Evolutionary conservation across 768 basidiomycete genomes (phyloP), one percentile per base, ranked within the genome.

Genomic region (Lactarius sanguifluus): DNA sequence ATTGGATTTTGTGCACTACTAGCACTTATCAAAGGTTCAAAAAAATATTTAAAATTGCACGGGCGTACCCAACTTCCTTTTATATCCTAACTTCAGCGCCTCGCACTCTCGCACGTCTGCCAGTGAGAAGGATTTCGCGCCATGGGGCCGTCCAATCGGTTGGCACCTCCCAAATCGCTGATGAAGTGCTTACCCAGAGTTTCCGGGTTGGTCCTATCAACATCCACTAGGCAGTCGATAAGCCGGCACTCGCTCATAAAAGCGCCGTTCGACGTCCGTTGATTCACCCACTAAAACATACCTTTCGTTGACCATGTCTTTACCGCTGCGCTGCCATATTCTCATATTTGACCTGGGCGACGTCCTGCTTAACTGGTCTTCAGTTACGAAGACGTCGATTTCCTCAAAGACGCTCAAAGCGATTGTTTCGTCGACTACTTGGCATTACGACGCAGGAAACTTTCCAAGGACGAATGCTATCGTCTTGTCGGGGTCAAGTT

Each of bases 311-410:
- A 41, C 3, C 40, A 69, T 69, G 70, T 41, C 62, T n/a, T 45
- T 47, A 5, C 52, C 64, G 0, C 64, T 62, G 12, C 61, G 62
- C 20, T 71, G 68, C 47, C 58, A 67, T 13, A 72, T 80, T 8
- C 74, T 83, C 69, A 79, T 85, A 68, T 80, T 84, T 70, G 84
- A 85, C 73, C 72, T 85, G 18, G 83, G 84, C 20, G 84, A 84
- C 32, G 32, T 85, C 25, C 76, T 85, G 32, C 84, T 86, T 72
- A 77, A 76, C 45, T 86, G 84, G 83, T 83, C 82, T 3, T 70
- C 81, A 1, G 67, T 77, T 1, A 82, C 82, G 0, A 78, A 76
- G 56, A 82, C 81, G 7, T 73, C 74, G 41, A 78, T 84, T 60
- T 77, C 81, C 8, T 72, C 81, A 2, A 77, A 73, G 61, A 76